These are phyloP conservation scores for Pseudocercospora macadamiae DNA, from an alignment of 2,329 filamentous ascomycete species.

Conservation along the genomic window DNA sequence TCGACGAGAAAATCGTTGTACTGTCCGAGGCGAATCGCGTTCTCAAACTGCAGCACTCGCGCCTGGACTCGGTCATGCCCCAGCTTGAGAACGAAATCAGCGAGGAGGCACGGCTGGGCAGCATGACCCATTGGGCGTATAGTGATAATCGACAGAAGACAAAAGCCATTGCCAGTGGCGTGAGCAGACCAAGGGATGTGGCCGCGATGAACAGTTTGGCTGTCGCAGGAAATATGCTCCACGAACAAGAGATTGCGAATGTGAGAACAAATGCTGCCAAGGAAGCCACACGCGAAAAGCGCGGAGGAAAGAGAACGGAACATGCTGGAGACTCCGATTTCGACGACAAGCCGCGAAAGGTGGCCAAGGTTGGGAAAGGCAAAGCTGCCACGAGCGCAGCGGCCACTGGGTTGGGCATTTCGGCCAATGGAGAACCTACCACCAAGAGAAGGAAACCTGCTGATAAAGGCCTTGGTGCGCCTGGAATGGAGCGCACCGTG, in stretches of 20 bases:
- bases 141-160: slow-evolving; percentile 72
- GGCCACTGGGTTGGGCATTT: slow-evolving; percentile 60
- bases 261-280: slow-evolving; percentile 75
- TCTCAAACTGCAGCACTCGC: slow-evolving; percentile 78
- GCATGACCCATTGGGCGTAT: slow-evolving; percentile 92
- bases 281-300: slow-evolving; percentile 69
- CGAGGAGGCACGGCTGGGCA: slow-evolving; percentile 91
- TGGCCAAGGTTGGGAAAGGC: slow-evolving; percentile 61
- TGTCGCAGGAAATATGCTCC: slow-evolving; percentile 71
- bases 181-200: slow-evolving; percentile 77
- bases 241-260: slow-evolving; percentile 81
- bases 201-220: slow-evolving; percentile 70
- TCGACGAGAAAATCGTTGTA: slow-evolving; percentile 98
- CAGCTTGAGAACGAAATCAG: slow-evolving; percentile 88
- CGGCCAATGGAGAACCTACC: slow-evolving; percentile 60
- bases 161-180: slow-evolving; percentile 57
- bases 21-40: slow-evolving; percentile 90
- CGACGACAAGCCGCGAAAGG: slow-evolving; percentile 73
- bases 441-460: slow-evolving; percentile 86
- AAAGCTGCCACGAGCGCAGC: slow-evolving; percentile 59
- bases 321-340: slow-evolving; percentile 73
- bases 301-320: slow-evolving; percentile 66
- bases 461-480: slow-evolving; percentile 61
- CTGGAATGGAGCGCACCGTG: slow-evolving; percentile 68
- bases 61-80: slow-evolving; percentile 85